phyloP scores from a whole-genome alignment of 2,329 filamentous ascomycete genomes.

The Hypoxylon sp. region DNA sequence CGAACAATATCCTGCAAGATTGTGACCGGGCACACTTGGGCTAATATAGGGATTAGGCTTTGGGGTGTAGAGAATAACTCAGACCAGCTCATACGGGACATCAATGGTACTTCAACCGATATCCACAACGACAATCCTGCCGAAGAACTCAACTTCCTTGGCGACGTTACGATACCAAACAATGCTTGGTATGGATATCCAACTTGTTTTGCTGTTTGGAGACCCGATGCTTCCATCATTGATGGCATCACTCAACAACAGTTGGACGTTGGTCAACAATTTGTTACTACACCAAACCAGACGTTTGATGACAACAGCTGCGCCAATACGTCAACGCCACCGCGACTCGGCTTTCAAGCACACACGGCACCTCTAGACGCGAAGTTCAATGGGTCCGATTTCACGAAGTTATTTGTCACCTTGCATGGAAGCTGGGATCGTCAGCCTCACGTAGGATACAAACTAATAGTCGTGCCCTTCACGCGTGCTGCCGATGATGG shows the following conservation, averaged over 20 bases:
- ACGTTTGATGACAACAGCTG: conserved; percentile 43
- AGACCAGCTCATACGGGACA: conserved; percentile 63
- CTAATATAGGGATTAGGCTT: conserved; percentile 40
- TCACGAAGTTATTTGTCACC: conserved; percentile 64
- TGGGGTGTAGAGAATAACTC: conserved; percentile 70
- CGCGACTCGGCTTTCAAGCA: conserved; percentile 61
- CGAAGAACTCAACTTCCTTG: conserved; percentile 72
- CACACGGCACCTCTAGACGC: conserved; percentile 72
- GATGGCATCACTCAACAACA: conserved; percentile 35
- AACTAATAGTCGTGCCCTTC: conserved; percentile 49
- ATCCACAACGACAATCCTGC: conserved; percentile 69
- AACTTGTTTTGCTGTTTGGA: conserved; percentile 50
- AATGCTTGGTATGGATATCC: conserved; percentile 69
- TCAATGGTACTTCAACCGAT: conserved; percentile 50
- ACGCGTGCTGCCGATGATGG: conserved; percentile 36
- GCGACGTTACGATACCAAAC: conserved; percentile 60
- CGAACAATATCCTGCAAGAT: no score
- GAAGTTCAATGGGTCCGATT: conserved; percentile 63
- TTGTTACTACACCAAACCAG: conserved; percentile 40
- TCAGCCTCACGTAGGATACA: conserved; percentile 49
- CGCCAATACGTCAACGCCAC: conserved; percentile 39
- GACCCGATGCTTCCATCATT: conserved; percentile 50
- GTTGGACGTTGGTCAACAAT: conserved; percentile 48
- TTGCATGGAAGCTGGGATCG: conserved; percentile 68
- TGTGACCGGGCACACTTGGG: no score